Base-by-base conservation (phyloP, 164 flowering plant species). In the Vitis labrusca region DNA sequence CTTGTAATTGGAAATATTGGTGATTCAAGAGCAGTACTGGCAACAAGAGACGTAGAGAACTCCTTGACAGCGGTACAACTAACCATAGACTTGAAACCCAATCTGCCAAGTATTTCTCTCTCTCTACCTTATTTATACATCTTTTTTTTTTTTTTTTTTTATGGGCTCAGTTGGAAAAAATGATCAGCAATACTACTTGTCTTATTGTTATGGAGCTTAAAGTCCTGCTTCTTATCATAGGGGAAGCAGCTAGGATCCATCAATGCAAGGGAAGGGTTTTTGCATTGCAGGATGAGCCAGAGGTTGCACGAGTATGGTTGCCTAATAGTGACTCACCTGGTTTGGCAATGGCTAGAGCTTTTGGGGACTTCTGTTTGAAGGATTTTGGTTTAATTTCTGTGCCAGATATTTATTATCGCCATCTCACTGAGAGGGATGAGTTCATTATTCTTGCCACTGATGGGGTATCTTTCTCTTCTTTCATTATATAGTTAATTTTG, bases 261-360 rank as follows among this genome's bases (percentile, higher is more conserved):
- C 61, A 76, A 62, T 80, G 80, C 73, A 77, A 74, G 63, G 83
- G 83, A 59, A 73, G 83, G 66, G 83, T 80, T 49, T 80, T 80
- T 68, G 77, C 83, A 47, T 54, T 80, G 73, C 80, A 76, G 64
- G 83, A 80, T 59, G 83, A 80, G 63, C 83, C 83, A 7, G 80
- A 80, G 70, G 80, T 80, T 51, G 84, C 88, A 60, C 88, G 91
- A 55, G 91, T 91, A 29, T 91, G 97, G 97, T 74, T 91, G 71
- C 97, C 97, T 2, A 86, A 91, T 58, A 89, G 79, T 73, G 91
- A 91, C 66, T 88, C 97, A 1, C 97, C 97, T 61, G 93, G 97
- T 57, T 80, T 91, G 69, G 91, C 91, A 61, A 88, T 88, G 91
- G 89, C 91, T 62, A 81, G 93, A 77, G 93, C 93, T 59, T 89